Evolutionary conservation across 805 yeast species (phyloP), one percentile per base, ranked within the genome.

Genomic region (Saccharomycopsis malanga): DNA sequence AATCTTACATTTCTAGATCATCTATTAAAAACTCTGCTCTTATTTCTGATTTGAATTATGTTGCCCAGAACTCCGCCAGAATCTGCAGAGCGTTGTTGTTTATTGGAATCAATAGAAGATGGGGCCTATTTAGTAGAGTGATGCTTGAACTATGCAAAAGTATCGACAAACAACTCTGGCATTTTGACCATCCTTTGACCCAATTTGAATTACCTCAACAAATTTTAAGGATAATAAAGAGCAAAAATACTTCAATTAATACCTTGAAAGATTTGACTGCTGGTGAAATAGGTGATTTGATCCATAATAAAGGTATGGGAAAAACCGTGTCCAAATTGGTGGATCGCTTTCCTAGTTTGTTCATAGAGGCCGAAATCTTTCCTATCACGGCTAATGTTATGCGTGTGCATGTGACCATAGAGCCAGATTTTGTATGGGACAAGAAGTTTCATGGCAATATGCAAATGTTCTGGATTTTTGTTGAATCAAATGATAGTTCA

Each of bases 41-140:
- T 49, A 69, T 77, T 2, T 87, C 97, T 0, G 98, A 93, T 63
- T 73, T 86, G 42, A 84, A 87, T 53, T 93, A 93, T 61, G 95
- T 93, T 48, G 97, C 98, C 1, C 98, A 93, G 58, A 93, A 93
- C 58, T 76, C 97, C 3, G 87, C 91, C 1, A 80, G 99, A 69
- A 91, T 93, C 29, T 79, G 95, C 55, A 76, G 98, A 22, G 96
- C 98, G 0, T 69, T 94, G 42, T 88, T 93, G 56, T 66, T 89
- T 53, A 79, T 93, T 52, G 94, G 95, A 32, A 68, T 93, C 30
- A 85, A 87, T 58, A 71, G 98, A 55, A 71, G 94, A 49, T 93
- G 99, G 99, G 96, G 98, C 1, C 62, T 67, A 4, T 79, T 88
- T 52, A 73, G 93, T 42, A 76, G 79, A 47, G 74, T 83, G 4